Evolutionary conservation across 148 eudicot species (phyloP), one percentile per base, ranked within the genome.

Genomic region (Rhododendron kiyosumense): DNA sequence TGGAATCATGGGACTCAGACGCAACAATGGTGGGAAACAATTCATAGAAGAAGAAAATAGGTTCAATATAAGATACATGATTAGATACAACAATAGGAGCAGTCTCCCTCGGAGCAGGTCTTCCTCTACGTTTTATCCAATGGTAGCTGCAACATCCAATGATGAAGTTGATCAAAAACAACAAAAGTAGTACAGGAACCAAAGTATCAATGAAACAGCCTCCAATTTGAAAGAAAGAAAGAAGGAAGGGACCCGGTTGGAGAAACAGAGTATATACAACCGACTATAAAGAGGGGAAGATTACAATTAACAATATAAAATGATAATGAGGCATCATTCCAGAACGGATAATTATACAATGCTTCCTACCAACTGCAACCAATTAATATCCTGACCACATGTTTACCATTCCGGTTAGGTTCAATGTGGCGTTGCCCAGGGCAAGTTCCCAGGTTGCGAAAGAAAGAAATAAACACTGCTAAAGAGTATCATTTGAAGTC

Each of bases 11-110:
- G 84, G 99, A 95, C 76, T 97, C 98, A 5, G 98, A 91, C 0
- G 99, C 89, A 84, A 97, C 98, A 78, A 95, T 95, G 51, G 98
- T 95, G 7, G 99, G 99, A 90, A 91, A 95, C 82, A 95, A 88
- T 89, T 97, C 98, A 84, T 95, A 97, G 93, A 97, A 97, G 88
- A 87, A 95, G 94, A 97, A 95, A 48, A 97, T 97, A 51, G 98
- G 99, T 22, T 97, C 99, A 67, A 94, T 92, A 87, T 94, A 97
- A 86, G 99, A 97, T 88, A 95, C 94, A 92, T 97, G 99, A 88
- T 97, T 97, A 86, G 98, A 95, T 80, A 97, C 98, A 90, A 97
- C 91, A 76, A 97, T 90, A 77, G 99, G 98, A 86, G 99, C 98
- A 28, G 86, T 78, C 85, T 93, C 98, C 91, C 96, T 95, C 32